Evolutionary conservation across 108 stramenopile genomes (phyloP).

Genomic region (Stephanodiscus minutulus): DNA sequence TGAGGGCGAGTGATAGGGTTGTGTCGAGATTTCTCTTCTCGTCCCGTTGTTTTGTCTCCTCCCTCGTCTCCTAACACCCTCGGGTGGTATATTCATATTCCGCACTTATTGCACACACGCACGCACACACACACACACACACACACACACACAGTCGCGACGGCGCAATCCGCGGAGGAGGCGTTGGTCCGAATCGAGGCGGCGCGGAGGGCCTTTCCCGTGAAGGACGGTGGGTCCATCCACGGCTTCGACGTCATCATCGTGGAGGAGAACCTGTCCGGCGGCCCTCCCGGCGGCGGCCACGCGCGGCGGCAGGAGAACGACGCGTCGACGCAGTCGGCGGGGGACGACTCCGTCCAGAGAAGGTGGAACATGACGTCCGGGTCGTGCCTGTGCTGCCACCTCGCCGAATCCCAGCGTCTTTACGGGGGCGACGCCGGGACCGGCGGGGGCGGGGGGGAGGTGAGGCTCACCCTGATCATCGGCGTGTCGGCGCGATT

Average conservation of each 20-base stretch:
- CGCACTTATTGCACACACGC: too few species aligned
- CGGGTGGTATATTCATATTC: too few species aligned
- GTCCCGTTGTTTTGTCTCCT: not conserved
- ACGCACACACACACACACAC: too few species aligned
- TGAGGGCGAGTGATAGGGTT: too few species aligned
- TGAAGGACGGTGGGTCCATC: constrained; percentile 39
- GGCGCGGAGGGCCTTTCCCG: constrained; percentile 36
- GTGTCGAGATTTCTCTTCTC: too few species aligned
- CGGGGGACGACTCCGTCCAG: constrained; percentile 47
- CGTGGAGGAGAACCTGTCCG: constrained; percentile 54
- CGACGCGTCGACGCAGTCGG: constrained; percentile 14
- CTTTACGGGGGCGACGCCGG: not conserved
- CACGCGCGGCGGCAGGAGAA: not conserved
- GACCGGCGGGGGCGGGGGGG: not conserved
- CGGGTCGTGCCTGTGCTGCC: constrained; percentile 28
- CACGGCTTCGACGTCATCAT: constrained; percentile 68
- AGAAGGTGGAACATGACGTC: constrained; percentile 26
- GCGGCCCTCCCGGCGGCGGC: not conserved
- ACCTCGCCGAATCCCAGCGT: constrained; percentile 26
- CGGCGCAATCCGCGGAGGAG: constrained; percentile 57
- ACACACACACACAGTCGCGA: constrained; percentile 46
- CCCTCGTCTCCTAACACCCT: not conserved
- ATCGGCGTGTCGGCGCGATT: constrained; percentile 65
- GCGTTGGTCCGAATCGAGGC: constrained; percentile 48
- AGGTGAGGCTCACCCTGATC: constrained; percentile 46